Evolutionary conservation across 805 yeast genomes (phyloP), one percentile per base, ranked within the genome.

Genomic region (Kuraishia ogatae): DNA sequence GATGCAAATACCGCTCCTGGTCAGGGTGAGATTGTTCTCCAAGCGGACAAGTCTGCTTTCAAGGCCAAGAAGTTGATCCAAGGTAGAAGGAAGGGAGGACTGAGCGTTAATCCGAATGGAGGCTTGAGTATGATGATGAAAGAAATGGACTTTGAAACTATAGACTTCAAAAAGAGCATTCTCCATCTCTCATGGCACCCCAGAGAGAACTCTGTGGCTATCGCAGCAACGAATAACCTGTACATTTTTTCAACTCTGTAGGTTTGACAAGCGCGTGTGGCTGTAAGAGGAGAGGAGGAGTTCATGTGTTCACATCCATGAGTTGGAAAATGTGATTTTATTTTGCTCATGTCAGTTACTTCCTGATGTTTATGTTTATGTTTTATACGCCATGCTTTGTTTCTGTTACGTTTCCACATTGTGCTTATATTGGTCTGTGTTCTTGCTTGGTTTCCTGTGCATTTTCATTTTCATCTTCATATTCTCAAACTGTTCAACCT

Each of bases 101-200:
- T 24, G 7, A 23, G 48, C 10, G 53, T 46, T 22, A 48, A 29
- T 47, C 56, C 56, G 2, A 66, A 65, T 57, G 68, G 67, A 54
- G 59, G 59, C 1, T 50, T 59, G 43, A 54, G 54, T 29, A 75
- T 80, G 83, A 71, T 76, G 73, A 70, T 82, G 59, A 79, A 87
- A 67, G 78, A 81, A 54, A 83, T 84, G 65, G 93, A 86, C 66
- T 78, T 83, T 64, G 91, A 85, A 65, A 80, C 83, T 61, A 88
- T 92, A 61, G 98, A 96, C 72, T 94, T 92, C 76, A 90, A 92
- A 72, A 93, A 92, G 78, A 86, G 89, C 71, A 92, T 94, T 58
- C 78, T 93, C 71, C 98, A 94, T 73, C 78, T 91, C 71, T 90
- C 97, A 69, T 94, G 99, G 99, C 99, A 94, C 77, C 99, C 99